Conservation (phyloP, 192 early-diverging fungal species). For the Umbelopsis sp. region DNA sequence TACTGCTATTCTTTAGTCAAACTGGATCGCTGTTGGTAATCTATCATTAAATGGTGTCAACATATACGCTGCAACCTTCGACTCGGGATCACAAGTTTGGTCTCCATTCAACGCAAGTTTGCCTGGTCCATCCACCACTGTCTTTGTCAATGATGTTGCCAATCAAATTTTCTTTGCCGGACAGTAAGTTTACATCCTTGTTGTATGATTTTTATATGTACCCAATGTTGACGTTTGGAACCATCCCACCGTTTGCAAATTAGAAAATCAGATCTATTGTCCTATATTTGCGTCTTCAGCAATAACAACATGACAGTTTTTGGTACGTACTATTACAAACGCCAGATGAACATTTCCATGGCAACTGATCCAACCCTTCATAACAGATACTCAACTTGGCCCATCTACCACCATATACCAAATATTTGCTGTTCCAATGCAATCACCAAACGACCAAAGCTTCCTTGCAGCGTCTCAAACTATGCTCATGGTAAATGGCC, state of each 20-base stretch:
- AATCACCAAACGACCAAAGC: neutral
- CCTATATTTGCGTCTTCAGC: neutral
- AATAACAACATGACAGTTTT: constrained; percentile 18
- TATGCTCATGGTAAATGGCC: constrained; percentile 48
- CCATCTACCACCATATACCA: constrained; percentile 27
- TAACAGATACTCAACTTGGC: constrained; percentile 19
- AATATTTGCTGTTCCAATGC: constrained; percentile 16
- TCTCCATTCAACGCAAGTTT: constrained; percentile 1
- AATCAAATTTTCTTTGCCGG: constrained; percentile 40
- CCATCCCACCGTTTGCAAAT: too few relatives aligned
- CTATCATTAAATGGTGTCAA: neutral
- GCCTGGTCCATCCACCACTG: neutral
- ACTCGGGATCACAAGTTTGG: neutral
- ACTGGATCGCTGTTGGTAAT: neutral
- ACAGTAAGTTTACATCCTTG: constrained; percentile 24
- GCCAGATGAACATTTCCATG: neutral
- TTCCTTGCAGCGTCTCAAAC: constrained; percentile 14
- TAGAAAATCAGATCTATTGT: neutral
- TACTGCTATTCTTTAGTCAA: neutral
- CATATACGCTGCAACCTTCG: constrained; percentile 28
- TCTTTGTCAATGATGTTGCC: neutral
- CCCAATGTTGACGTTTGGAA: neutral
- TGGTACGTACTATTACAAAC: neutral
- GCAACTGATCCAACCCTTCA: neutral
- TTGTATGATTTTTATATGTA: neutral